Percentiles rank a stretch among this genome's conserved stretches.
Evolutionary conservation across 1,284 basidiomycete genomes (phyloP).

Genomic region (Heterobasidion occidentale): DNA sequence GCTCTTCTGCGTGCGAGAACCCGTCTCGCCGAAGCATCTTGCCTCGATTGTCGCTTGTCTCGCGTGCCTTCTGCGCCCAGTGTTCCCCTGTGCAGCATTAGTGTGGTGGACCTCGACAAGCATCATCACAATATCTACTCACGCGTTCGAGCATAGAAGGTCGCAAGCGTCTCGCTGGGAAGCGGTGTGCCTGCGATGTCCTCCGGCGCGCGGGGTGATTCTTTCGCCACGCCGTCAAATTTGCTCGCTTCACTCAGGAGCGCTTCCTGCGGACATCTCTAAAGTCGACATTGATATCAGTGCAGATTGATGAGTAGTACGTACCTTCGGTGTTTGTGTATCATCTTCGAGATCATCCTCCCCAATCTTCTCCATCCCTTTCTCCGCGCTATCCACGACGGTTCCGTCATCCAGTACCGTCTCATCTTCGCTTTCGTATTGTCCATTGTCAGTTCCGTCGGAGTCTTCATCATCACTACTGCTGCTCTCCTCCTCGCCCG

Average conservation of each 20-base stretch:
- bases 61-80: conserved; percentile 75
- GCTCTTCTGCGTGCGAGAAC: conserved; percentile 64
- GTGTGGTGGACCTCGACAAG: background rate
- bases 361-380: background rate
- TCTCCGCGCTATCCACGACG: background rate
- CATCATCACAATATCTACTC: conserved; percentile 15
- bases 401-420: background rate
- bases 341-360: background rate
- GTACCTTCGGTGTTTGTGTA: background rate
- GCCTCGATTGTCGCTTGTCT: conserved; percentile 58
- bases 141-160: conserved; percentile 82
- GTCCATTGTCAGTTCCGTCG: conserved; percentile 5
- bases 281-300: no score
- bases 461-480: conserved; percentile 2
- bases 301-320: no score
- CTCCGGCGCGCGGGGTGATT: conserved; percentile 56
- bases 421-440: conserved; percentile 1
- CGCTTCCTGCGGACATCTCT: no score
- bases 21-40: conserved; percentile 78
- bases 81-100: conserved; percentile 47
- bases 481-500: conserved; percentile 11
- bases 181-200: conserved; percentile 78
- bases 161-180: conserved; percentile 82
- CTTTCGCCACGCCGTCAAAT: conserved; percentile 72
- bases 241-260: no score